Evolutionary conservation across 1,284 basidiomycete species (phyloP), one percentile per base, ranked within the genome.

Genomic region (Ceratobasidium sp.): DNA sequence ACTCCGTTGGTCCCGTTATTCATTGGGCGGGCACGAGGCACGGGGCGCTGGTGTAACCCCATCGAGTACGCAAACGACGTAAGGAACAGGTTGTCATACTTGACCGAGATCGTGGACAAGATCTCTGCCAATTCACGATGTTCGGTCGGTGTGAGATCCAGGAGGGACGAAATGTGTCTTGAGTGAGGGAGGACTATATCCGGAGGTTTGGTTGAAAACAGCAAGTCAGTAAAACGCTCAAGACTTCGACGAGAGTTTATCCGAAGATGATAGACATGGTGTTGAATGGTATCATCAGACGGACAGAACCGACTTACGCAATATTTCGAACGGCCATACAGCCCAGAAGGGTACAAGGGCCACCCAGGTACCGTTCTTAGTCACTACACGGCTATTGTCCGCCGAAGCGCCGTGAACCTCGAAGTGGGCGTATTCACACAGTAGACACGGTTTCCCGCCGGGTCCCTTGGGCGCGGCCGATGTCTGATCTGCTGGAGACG

Each of bases 311-410:
- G 14, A 73, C 83, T 73, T 73, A 91, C 90, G 78, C 70, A 98
- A 79, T 14, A 91, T 82, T 77, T 98, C 95, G 75, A 90, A 98
- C 0, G 95, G 95, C 95, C 95, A 98, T 30, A 87, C 85, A 1
- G 95, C 95, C 95, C 95, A 98, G 87, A 91, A 98, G 0, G 95
- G 95, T 0, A 98, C 93, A 4, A 98, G 76, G 0, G 89, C 93
- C 3, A 93, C 82, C 85, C 94, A 98, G 74, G 93, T 82, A 2
- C 88, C 82, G 74, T 93, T 91, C 76, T 84, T 82, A 36, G 87
- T 78, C 1, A 97, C 88, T 25, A 95, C 79, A 1, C 95, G 84
- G 19, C 85, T 82, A 54, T 82, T 79, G 3, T 81, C 78, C 11
- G 76, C 74, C 0, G 67, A 36, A 5, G 78, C 72, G 16, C 80